phyloP scores from a whole-genome alignment of 2,329 filamentous ascomycete genomes.

The Diaporthe caulivora region DNA sequence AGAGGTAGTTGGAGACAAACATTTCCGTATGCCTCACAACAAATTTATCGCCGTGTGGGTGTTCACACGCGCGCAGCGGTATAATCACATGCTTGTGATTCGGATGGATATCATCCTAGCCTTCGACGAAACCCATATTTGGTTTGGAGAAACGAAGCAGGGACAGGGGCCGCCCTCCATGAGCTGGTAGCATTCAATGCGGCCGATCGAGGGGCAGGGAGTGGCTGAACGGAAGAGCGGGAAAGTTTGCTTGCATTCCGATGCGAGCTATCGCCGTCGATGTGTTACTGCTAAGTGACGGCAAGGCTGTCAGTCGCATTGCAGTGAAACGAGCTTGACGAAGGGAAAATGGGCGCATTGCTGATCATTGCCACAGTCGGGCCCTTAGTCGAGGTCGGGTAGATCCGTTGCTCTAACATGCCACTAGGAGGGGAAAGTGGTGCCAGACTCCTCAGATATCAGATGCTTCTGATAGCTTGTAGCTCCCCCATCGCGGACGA shows the following conservation, averaged over 20 bases:
- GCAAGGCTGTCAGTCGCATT: conserved; percentile 4
- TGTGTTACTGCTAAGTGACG: not conserved
- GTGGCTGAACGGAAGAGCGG: conserved; percentile 18
- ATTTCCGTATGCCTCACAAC: not conserved
- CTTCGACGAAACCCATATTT: not conserved
- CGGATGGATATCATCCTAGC: conserved; percentile 6
- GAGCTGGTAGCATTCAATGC: conserved; percentile 13
- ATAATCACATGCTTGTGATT: conserved; percentile 21
- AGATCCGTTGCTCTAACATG: conserved; percentile 39
- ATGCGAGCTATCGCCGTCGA: conserved; percentile 13
- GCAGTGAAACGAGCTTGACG: conserved; percentile 17
- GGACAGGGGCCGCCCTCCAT: not conserved
- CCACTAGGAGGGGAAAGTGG: conserved; percentile 37
- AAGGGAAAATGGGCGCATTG: conserved; percentile 4
- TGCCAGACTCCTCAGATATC: conserved; percentile 34
- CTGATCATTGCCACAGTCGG: conserved; percentile 26
- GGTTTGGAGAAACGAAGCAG: not conserved
- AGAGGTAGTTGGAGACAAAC: not conserved
- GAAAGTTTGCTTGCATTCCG: conserved; percentile 27
- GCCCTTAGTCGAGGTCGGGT: conserved; percentile 32
- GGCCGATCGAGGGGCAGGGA: conserved; percentile 19
- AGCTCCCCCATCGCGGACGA: not conserved
- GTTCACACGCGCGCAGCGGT: not conserved
- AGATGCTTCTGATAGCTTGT: conserved; percentile 34
- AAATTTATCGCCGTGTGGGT: not conserved